These are phyloP conservation scores for Nicotiana benthamiana DNA, from an alignment of 257 asterid genomes.

Conservation along the genomic window DNA sequence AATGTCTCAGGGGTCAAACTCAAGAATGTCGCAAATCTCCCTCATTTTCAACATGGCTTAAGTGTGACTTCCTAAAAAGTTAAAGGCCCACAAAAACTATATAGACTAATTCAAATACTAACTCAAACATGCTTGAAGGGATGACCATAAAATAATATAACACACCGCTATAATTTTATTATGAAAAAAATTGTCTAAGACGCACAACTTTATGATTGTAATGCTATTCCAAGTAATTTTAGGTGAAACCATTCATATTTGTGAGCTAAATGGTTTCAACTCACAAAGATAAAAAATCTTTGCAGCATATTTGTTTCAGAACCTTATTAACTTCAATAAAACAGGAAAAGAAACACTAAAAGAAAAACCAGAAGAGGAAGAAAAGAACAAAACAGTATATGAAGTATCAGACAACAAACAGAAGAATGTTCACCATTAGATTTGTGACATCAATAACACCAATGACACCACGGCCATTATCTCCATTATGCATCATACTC, in stretches of 20 bases:
- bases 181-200: not conserved
- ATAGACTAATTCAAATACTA: not conserved
- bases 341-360: not conserved
- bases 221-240: not conserved
- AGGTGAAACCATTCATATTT: not conserved
- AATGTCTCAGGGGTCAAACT: not conserved
- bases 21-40: not conserved
- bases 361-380: not conserved
- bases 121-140: not conserved
- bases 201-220: not conserved
- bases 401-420: not conserved
- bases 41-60: not conserved
- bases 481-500: constrained; percentile 74
- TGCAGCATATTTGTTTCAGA: not conserved
- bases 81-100: not conserved
- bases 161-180: not conserved
- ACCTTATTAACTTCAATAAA: not conserved
- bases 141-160: not conserved
- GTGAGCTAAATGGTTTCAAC: not conserved
- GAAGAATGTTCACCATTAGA: constrained; percentile 42
- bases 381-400: not conserved
- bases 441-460: constrained; percentile 72
- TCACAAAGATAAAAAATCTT: not conserved
- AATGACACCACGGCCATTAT: constrained; percentile 67
- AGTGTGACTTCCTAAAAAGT: not conserved